Evolutionary conservation across 139 green algal genomes (phyloP).

Genomic region (Picochlorum sp.): DNA sequence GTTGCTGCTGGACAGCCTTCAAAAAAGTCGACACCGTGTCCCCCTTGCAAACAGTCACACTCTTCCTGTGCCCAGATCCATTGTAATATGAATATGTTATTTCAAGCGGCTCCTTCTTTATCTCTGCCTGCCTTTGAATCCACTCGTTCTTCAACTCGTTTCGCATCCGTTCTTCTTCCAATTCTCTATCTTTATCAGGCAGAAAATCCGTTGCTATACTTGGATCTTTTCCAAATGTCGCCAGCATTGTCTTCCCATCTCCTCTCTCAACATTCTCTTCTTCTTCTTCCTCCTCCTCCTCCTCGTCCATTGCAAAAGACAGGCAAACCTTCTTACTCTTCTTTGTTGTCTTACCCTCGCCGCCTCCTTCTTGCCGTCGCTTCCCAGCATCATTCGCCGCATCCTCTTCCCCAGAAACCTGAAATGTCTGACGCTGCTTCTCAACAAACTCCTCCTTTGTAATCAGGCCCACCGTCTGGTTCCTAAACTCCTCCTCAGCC

Average conservation of each 20-base stretch:
- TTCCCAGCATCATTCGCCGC: slow-evolving; percentile 7
- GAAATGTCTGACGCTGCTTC: slow-evolving; percentile 46
- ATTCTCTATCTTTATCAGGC: slow-evolving; percentile 78
- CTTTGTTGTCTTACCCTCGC: slow-evolving; percentile 32
- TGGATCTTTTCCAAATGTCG: slow-evolving; percentile 82
- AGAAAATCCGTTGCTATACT: slow-evolving; percentile 60
- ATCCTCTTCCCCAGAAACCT: slow-evolving; percentile 51
- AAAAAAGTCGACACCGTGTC: slow-evolving; percentile 83
- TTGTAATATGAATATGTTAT: slow-evolving; percentile 97
- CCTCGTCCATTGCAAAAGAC: slow-evolving; percentile 58
- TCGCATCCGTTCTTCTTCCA: slow-evolving; percentile 63
- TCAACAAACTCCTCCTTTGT: slow-evolving; percentile 86
- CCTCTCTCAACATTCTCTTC: neutral
- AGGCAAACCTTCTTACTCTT: slow-evolving; percentile 51
- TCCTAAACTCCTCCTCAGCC: slow-evolving; percentile 86
- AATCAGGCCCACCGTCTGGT: slow-evolving; percentile 90
- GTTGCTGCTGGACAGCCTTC: slow-evolving; percentile 73
- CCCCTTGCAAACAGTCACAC: slow-evolving; percentile 45
- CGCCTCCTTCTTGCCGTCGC: slow-evolving; percentile 37
- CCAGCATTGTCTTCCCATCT: slow-evolving; percentile 10
- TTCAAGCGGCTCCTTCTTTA: slow-evolving; percentile 76
- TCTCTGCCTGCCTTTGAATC: slow-evolving; percentile 37
- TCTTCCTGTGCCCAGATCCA: slow-evolving; percentile 71
- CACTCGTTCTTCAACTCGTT: slow-evolving; percentile 58
- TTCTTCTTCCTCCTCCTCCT: slow-evolving; percentile 25